A percentile compares a stretch with the other conserved stretches of the same genome.
Evolutionary conservation across 352 stramenopile genomes (phyloP).

Genomic region (Saprolegnia parasitica): DNA sequence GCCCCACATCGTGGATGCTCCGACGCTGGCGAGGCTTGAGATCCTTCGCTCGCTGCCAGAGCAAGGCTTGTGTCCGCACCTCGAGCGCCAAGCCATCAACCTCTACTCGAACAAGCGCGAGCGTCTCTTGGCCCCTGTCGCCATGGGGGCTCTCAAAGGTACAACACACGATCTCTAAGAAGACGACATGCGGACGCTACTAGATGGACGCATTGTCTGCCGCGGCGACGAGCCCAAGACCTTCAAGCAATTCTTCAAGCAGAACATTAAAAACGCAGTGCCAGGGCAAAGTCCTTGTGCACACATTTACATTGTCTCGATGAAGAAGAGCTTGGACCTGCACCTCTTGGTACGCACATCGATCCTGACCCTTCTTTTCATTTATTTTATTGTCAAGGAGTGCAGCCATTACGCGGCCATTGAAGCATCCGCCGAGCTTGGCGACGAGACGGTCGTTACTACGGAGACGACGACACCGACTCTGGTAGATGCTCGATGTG

Average conservation of each 20-base stretch:
- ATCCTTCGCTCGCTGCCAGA: neutral
- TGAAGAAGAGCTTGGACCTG: constrained; percentile 15
- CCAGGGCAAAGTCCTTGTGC: neutral
- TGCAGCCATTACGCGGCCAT: constrained; percentile 14
- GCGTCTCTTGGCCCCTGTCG: constrained; percentile 2
- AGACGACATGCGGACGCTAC: too few relatives aligned
- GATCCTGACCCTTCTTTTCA: neutral
- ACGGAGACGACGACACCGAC: constrained; percentile 4
- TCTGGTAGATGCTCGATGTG: constrained; percentile 4
- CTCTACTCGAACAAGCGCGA: constrained; percentile 21
- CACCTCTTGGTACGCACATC: constrained; percentile 19
- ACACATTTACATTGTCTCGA: constrained; percentile 23
- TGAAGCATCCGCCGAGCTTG: neutral
- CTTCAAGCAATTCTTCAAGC: constrained; percentile 18
- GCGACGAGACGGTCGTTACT: neutral
- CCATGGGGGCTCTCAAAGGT: constrained; percentile 18
- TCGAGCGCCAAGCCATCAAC: constrained; percentile 3
- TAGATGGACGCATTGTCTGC: constrained; percentile 16
- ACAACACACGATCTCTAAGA: too few relatives aligned
- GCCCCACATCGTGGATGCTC: neutral
- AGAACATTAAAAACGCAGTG: constrained; percentile 4
- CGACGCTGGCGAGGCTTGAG: constrained; percentile 1
- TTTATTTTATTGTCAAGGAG: constrained; percentile 7
- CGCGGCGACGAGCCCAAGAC: neutral
- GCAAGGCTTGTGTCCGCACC: constrained; percentile 12